Percentiles rank a stretch among this genome's conserved stretches.
Conservation (phyloP, 2,329 filamentous ascomycete species). For the Cadophora gregata region DNA sequence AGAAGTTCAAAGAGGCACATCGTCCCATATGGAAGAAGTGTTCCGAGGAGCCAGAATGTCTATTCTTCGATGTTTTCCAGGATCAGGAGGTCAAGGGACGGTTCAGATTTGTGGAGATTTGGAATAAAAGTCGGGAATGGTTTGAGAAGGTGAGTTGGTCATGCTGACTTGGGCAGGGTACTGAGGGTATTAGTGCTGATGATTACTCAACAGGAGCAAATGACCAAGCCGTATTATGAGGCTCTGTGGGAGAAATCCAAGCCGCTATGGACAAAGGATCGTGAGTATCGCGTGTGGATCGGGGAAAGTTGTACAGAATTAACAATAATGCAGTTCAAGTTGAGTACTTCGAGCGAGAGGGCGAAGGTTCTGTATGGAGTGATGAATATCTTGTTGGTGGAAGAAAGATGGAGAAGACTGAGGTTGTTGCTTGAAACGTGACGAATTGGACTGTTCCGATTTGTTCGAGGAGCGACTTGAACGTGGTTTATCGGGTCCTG, state of each 20-base stretch:
- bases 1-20: conserved; percentile 21
- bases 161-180: neutral
- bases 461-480: too few relatives aligned
- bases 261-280: neutral
- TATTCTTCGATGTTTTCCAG: neutral
- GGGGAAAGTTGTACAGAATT: neutral
- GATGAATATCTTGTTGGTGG: conserved; percentile 21
- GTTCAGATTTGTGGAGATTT: neutral
- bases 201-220: neutral
- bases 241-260: neutral
- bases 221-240: neutral
- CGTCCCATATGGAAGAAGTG: conserved; percentile 3
- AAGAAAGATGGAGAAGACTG: conserved; percentile 18
- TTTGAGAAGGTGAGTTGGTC: neutral
- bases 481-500: too few relatives aligned
- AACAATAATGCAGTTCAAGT: conserved; percentile 8
- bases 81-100: neutral
- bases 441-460: neutral
- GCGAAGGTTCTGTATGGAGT: conserved; percentile 19
- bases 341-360: conserved; percentile 24
- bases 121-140: neutral
- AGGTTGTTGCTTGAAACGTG: conserved; percentile 6
- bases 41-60: neutral
- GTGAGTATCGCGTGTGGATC: neutral
- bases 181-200: neutral